Percentiles rank a stretch among this genome's conserved stretches.
Evolutionary conservation across 2,329 filamentous ascomycete species (phyloP).

Genomic region (Calonectria leucothoes): DNA sequence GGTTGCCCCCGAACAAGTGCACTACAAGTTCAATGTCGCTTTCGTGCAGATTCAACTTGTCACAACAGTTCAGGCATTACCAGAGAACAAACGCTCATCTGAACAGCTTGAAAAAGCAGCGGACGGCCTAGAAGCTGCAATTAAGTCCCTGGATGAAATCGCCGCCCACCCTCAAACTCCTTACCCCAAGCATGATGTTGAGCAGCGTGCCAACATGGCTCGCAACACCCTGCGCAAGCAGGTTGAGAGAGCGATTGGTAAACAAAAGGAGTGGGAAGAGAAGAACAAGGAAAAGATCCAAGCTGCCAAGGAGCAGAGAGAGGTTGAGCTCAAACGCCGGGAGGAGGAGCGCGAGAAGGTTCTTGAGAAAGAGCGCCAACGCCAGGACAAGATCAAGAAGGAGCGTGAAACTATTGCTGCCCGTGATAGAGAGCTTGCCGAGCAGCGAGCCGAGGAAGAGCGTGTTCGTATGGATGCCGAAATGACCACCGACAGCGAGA

Average conservation of each 20-base stretch:
- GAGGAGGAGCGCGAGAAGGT: slow-evolving; percentile 80
- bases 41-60: slow-evolving; percentile 97
- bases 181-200: slow-evolving; percentile 90
- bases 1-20: slow-evolving; percentile 83
- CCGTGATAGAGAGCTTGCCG: slow-evolving; percentile 78
- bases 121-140: slow-evolving; percentile 85
- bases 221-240: slow-evolving; percentile 94
- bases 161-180: slow-evolving; percentile 76
- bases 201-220: slow-evolving; percentile 97
- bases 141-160: slow-evolving; percentile 76
- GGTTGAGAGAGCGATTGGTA: slow-evolving; percentile 84
- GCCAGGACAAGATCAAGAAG: slow-evolving; percentile 84
- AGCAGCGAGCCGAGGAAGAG: slow-evolving; percentile 62
- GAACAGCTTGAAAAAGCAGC: slow-evolving; percentile 85
- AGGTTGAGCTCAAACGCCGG: slow-evolving; percentile 81
- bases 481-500: slow-evolving; percentile 83
- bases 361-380: slow-evolving; percentile 77
- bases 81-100: slow-evolving; percentile 81
- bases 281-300: slow-evolving; percentile 91
- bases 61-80: slow-evolving; percentile 78
- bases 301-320: slow-evolving; percentile 81
- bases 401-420: slow-evolving; percentile 86
- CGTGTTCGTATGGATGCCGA: slow-evolving; percentile 70
- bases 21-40: slow-evolving; percentile 97
- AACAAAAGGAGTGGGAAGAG: slow-evolving; percentile 91